Conservation (phyloP, 2,329 filamentous ascomycete genomes). For the Pseudogymnoascus destructans region DNA sequence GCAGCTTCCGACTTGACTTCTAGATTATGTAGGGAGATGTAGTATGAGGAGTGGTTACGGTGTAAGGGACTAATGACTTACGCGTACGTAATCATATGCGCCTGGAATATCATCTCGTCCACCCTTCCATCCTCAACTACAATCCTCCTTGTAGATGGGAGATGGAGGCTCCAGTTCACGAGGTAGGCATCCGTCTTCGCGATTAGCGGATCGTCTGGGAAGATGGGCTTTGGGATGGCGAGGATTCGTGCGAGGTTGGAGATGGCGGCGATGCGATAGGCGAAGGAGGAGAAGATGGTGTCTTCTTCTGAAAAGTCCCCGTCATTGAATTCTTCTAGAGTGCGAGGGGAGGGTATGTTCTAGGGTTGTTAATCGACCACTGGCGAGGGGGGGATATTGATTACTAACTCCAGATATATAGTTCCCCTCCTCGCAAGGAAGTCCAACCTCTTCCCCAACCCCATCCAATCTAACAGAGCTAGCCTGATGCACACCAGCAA, state of each 20-base stretch:
- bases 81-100: constrained; percentile 59
- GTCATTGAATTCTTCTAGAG: constrained; percentile 64
- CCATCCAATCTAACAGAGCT: constrained; percentile 59
- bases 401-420: constrained; percentile 44
- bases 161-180: constrained; percentile 65
- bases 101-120: constrained; percentile 88
- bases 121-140: constrained; percentile 56
- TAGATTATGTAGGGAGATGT: not conserved
- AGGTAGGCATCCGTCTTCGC: constrained; percentile 45
- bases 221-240: constrained; percentile 37
- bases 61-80: constrained; percentile 15
- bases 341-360: constrained; percentile 46
- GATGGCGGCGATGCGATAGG: constrained; percentile 71
- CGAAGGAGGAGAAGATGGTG: constrained; percentile 68
- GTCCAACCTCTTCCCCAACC: constrained; percentile 50
- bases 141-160: constrained; percentile 54
- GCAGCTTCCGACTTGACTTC: not conserved
- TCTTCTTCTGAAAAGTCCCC: constrained; percentile 51
- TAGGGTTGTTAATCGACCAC: constrained; percentile 29
- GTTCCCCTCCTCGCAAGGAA: constrained; percentile 75
- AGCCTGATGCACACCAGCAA: constrained; percentile 64
- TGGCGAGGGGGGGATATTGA: constrained; percentile 5
- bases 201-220: constrained; percentile 38
- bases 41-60: not conserved
- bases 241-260: constrained; percentile 70